Conservation (phyloP, 768 basidiomycete genomes). For the Leccinum incarnatum region DNA sequence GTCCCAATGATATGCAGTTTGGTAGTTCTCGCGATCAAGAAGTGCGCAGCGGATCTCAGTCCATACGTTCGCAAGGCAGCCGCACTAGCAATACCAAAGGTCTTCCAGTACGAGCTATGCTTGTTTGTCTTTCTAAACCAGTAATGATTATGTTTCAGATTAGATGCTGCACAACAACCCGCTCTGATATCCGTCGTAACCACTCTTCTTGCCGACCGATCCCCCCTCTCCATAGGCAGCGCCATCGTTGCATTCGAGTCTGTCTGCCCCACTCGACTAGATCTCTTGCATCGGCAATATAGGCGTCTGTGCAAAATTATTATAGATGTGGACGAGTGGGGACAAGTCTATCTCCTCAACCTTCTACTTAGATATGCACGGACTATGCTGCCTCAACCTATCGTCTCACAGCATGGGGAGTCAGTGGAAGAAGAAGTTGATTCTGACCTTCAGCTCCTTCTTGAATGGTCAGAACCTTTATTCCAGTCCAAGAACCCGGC, state of each 20-base stretch:
- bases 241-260: slow-evolving; percentile 82
- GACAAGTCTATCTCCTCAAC: slow-evolving; percentile 77
- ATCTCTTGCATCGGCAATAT: slow-evolving; percentile 87
- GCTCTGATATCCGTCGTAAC: slow-evolving; percentile 68
- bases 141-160: slow-evolving; percentile 41
- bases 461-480: slow-evolving; percentile 70
- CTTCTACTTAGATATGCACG: slow-evolving; percentile 81
- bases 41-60: slow-evolving; percentile 87
- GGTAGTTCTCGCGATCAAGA: slow-evolving; percentile 86
- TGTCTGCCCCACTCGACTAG: slow-evolving; percentile 83
- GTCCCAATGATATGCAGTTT: slow-evolving; percentile 86
- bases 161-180: slow-evolving; percentile 70
- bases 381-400: slow-evolving; percentile 74
- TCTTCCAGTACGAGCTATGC: slow-evolving; percentile 58
- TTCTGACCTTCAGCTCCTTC: slow-evolving; percentile 69
- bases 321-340: slow-evolving; percentile 96
- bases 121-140: background rate
- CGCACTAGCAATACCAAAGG: slow-evolving; percentile 85
- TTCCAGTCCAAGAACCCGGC: slow-evolving; percentile 88
- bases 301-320: slow-evolving; percentile 80
- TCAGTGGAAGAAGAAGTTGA: slow-evolving; percentile 64
- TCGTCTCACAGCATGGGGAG: slow-evolving; percentile 29
- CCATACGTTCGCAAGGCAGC: slow-evolving; percentile 95
- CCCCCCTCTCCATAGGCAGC: slow-evolving; percentile 84
- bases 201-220: slow-evolving; percentile 65